Percentiles rank a stretch among this genome's conserved stretches.
Evolutionary conservation across 1,139 yeast species (phyloP).

Genomic region (Blastobotrys elegans): DNA sequence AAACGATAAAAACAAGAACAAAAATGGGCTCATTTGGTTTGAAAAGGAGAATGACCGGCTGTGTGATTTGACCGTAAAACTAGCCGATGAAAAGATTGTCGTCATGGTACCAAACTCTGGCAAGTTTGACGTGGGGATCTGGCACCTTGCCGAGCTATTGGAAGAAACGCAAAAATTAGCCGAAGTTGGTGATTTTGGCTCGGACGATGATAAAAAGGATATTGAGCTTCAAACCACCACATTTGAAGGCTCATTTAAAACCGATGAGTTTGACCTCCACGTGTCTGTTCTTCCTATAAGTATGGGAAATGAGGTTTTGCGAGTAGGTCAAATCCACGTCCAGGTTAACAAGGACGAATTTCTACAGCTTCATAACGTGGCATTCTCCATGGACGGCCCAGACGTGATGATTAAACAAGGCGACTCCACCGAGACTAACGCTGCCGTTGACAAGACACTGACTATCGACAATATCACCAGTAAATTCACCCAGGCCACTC

Average conservation of each 20-base stretch:
- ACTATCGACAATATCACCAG: conserved; percentile 12
- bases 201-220: conserved; percentile 1
- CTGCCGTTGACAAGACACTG: conserved; percentile 9
- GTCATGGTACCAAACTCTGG: conserved; percentile 23
- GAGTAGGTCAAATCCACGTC: conserved; percentile 7
- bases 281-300: conserved; percentile 22
- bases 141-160: conserved; percentile 17
- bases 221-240: conserved; percentile 20
- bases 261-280: conserved; percentile 16
- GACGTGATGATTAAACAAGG: conserved; percentile 10
- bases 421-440: conserved; percentile 16
- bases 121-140: conserved; percentile 13
- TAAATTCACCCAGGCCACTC: background rate
- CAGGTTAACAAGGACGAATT: conserved; percentile 4
- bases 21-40: conserved; percentile 11
- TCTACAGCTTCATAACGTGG: background rate
- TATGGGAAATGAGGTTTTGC: conserved; percentile 15
- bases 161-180: background rate
- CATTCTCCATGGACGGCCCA: conserved; percentile 5
- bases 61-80: conserved; percentile 11
- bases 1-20: background rate
- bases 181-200: background rate
- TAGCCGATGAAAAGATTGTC: conserved; percentile 13
- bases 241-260: conserved; percentile 15
- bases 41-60: conserved; percentile 11